phyloP scores from a whole-genome alignment of 2,329 filamentous ascomycete species.

The Penicillium sp. region DNA sequence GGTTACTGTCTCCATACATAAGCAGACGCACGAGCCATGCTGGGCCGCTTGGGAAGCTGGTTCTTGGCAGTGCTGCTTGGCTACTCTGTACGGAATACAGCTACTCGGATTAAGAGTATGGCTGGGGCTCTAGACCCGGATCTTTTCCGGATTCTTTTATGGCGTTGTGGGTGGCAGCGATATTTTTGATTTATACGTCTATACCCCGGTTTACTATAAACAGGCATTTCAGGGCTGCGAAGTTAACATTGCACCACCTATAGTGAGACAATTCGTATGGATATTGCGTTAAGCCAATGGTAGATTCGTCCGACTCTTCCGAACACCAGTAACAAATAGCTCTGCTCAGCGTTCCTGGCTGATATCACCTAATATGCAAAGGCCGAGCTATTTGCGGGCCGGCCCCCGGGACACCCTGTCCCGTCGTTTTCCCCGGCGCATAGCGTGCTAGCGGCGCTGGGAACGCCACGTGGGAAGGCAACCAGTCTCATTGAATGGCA shows the following conservation, averaged over 20 bases:
- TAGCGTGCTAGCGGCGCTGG: conserved; percentile 1
- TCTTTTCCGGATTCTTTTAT: neutral
- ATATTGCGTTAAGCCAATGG: conserved; percentile 4
- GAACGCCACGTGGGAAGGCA: conserved; percentile 19
- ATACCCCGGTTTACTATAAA: neutral
- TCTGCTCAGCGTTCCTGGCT: neutral
- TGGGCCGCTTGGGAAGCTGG: neutral
- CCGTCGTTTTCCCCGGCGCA: neutral
- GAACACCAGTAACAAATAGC: neutral
- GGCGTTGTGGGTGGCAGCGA: neutral
- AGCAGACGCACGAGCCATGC: conserved; percentile 4
- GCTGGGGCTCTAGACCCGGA: neutral
- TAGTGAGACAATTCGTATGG: neutral
- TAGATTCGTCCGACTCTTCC: neutral
- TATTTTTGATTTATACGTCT: neutral
- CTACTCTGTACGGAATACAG: neutral
- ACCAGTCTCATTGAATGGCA: conserved; percentile 10
- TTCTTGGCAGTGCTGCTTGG: conserved; percentile 4
- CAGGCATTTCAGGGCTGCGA: neutral
- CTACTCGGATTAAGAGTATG: neutral
- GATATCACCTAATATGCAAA: neutral
- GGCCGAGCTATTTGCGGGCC: conserved; percentile 6
- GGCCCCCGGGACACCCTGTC: neutral
- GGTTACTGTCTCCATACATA: neutral
- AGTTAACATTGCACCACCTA: neutral